Base-by-base conservation (phyloP, 73 alveolate species). In the Paramecium sexaurelia region DNA sequence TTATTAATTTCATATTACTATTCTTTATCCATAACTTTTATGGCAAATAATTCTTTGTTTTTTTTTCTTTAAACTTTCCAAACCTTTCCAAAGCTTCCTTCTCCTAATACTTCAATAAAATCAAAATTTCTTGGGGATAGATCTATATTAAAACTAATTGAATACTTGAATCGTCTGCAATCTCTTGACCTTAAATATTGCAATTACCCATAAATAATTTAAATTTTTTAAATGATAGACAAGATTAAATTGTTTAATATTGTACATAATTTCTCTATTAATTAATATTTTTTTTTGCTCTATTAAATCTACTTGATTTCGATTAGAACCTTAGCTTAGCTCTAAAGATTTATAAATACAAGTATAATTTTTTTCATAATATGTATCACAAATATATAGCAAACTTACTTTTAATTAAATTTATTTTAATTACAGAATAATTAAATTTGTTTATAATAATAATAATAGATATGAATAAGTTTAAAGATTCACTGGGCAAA, bases 11-110 rank as follows among this genome's bases (percentile, higher is more conserved):
- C 3, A 36, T 5, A 13, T 15, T 86, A 86, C 93, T 61, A 17
- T 33, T 51, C 36, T 67, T 95, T 95, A 8, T 94, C 91, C 96
- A 96, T 93, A 69, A 91, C 97, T 83, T 96, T 96, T 96, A 96
- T 95, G 4, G 98, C 98, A 56, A 36, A 95, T 1, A 89, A 45
- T 75, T 88, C 33, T 26, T 92, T 95, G 26, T 93, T 90, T 39
- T 93, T 95, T 92, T 93, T 94, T 37, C 91, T 87, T 43, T 96
- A 95, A 3, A 94, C 98, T 73, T 93, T 96, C 98, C 98, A 96
- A 11, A 96, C 98, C 26, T 86, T 61, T 6, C 93, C 93, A 22
- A 86, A 86, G 5, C 93, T 85, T 17, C 93, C 93, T 33, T 61
- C 20, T 13, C 93, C 93, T 24, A 95, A 26, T 37, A 89, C 37